Evolutionary conservation across 1,139 yeast genomes (phyloP), one percentile per base, ranked within the genome.

Genomic region (Yamadazyma aaseri): DNA sequence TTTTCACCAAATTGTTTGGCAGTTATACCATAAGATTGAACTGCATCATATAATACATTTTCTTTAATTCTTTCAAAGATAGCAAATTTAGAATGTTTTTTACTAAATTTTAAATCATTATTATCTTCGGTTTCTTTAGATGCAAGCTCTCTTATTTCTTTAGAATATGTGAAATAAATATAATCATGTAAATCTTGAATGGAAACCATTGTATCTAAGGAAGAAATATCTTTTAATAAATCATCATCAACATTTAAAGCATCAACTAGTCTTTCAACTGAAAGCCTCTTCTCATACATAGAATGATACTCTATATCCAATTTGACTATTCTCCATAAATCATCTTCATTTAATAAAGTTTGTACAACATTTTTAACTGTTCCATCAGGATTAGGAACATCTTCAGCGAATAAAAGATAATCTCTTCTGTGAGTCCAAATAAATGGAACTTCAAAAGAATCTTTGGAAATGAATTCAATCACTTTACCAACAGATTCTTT

Each of bases 351-450:
- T 36, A 83, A 60, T 31, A 82, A 65, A 45, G 74, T 74, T 45
- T 69, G 74, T 14, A 78, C 81, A 18, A 58, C 61, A 32, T 68
- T 65, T 29, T 57, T 60, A 13, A 53, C 41, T 8, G 49, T 45
- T 0, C 75, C 76, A 30, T 75, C 77, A 6, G 76, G 75, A 31
- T 63, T 66, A 20, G 47, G 45, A 6, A 68, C 70, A 35, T 77
- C 81, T 48, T 76, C 82, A 9, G 86, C 74, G 46, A 69, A 68
- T 34, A 84, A 66, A 24, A 87, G 69, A 55, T 85, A 89, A 58
- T 92, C 97, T 58, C 95, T 84, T 56, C 97, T 85, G 53, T 89
- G 96, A 23, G 90, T 83, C 86, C 96, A 90, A 41, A 92, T 89
- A 53, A 89, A 86, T n/a, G 98, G 97, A 3, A 92, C 96, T 55